Evolutionary conservation across 2,329 filamentous ascomycete species (phyloP), one percentile per base, ranked within the genome.

Genomic region (Aureobasidium mangrovei): DNA sequence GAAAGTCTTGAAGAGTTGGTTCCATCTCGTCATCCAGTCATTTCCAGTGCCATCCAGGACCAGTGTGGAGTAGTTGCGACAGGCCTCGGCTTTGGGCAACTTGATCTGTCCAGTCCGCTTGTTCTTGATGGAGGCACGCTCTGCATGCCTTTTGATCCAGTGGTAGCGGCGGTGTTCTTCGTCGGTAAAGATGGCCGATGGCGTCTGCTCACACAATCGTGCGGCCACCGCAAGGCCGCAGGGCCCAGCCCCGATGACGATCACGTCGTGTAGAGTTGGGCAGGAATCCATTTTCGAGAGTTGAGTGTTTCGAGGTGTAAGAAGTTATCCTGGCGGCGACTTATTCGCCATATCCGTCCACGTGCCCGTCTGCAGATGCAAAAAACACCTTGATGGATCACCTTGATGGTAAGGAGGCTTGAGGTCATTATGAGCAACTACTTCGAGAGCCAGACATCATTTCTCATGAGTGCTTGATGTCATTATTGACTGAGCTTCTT

Each of bases 101-200:
- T 69, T 63, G n/a, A 68, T 64, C 26, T 71, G 54, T 0, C 73
- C 74, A 4, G 67, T 77, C 57, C 69, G 73, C 56, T 71, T 70
- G 58, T 74, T 73, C 62, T 81, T 83, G 57, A 84, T 72, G 6
- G 75, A 74, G 67, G 82, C 79, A 31, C 79, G 78, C 29, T 75
- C 75, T 29, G 77, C 77, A 63, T 88, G 79, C 54, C 82, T 84
- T 55, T 77, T 77, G 55, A 89, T 83, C 84, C 86, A 90, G 67
- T 87, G 82, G 65, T 87, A 91, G n/a, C 87, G 77, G 40, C 84
- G 81, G 63, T 91, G 86, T 63, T 91, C 88, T 60, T 88, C 85
- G 64, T 91, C 86, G 0, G 87, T 91, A 69, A 91, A 91, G 51
- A 90, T 80, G 1, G 87, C 86, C 0, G 84, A 87, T 0, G 87